phyloP scores from a whole-genome alignment of 768 basidiomycete species.

The Inosperma sp. region DNA sequence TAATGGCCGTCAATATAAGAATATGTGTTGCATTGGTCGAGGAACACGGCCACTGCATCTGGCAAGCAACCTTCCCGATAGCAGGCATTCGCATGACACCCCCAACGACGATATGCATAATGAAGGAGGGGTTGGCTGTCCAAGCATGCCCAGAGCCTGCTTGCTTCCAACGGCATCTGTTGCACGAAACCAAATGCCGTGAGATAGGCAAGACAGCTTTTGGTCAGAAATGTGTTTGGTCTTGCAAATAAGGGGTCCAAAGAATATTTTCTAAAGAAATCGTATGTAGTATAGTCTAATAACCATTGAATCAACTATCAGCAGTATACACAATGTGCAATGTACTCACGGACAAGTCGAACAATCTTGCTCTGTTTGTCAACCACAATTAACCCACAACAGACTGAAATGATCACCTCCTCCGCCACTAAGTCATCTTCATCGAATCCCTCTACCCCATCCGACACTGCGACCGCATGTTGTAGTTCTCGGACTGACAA shows the following conservation, averaged over 20 bases:
- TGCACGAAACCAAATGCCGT: neutral
- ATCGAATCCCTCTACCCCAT: neutral
- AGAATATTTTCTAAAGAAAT: neutral
- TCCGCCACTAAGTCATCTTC: neutral
- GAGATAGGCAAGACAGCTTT: neutral
- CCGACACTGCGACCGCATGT: neutral
- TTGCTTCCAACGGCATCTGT: neutral
- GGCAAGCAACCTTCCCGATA: neutral
- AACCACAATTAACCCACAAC: neutral
- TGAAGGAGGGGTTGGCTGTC: neutral
- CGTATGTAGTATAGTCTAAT: neutral
- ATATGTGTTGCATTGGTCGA: neutral
- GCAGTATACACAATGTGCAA: neutral
- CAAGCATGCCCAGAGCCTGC: neutral
- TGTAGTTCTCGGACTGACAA: neutral
- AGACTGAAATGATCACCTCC: neutral
- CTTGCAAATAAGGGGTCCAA: neutral
- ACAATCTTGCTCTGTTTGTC: neutral
- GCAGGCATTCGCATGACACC: neutral
- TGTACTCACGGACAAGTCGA: neutral
- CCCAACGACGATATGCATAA: neutral
- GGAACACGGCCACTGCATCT: neutral
- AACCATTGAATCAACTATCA: neutral
- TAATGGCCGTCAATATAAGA: neutral
- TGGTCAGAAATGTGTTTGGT: neutral